phyloP scores from a whole-genome alignment of 1,284 basidiomycete species.

The Agaricales sp. region DNA sequence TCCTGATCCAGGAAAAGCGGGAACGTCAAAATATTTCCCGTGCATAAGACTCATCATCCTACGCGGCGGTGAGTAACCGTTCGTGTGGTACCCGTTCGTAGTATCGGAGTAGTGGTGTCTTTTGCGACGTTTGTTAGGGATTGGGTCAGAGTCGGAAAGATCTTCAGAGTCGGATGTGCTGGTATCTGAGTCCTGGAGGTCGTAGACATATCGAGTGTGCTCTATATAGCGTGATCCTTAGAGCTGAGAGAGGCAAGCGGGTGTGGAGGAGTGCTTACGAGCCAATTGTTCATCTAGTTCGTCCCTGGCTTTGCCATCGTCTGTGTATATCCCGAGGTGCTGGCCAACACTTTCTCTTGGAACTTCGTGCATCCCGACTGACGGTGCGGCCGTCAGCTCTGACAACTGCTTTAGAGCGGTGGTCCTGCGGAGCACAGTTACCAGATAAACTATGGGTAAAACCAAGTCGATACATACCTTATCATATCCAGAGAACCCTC shows the following conservation, averaged over 20 bases:
- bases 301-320: constrained; percentile 38
- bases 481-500: constrained; percentile 78
- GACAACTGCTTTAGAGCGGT: constrained; percentile 74
- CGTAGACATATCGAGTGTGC: background rate
- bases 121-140: background rate
- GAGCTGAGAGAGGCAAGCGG: too few species aligned
- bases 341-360: constrained; percentile 57
- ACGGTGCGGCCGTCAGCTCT: constrained; percentile 74
- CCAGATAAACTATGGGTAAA: constrained; percentile 3
- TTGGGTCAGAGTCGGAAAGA: background rate
- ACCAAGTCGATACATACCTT: constrained; percentile 31
- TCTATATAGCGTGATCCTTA: background rate
- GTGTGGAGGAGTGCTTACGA: too few species aligned
- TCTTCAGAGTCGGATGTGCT: background rate
- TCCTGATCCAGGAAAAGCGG: background rate
- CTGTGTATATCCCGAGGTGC: constrained; percentile 46
- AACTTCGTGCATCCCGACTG: constrained; percentile 80
- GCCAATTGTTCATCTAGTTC: constrained; percentile 60
- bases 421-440: constrained; percentile 36
- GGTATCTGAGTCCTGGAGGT: background rate
- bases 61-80: background rate
- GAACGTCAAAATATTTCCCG: background rate
- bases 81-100: too few species aligned
- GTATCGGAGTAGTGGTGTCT: background rate
- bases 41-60: background rate